Conservation (phyloP, 306 rosid genomes). For the Amphicarpaea edgeworthii region DNA sequence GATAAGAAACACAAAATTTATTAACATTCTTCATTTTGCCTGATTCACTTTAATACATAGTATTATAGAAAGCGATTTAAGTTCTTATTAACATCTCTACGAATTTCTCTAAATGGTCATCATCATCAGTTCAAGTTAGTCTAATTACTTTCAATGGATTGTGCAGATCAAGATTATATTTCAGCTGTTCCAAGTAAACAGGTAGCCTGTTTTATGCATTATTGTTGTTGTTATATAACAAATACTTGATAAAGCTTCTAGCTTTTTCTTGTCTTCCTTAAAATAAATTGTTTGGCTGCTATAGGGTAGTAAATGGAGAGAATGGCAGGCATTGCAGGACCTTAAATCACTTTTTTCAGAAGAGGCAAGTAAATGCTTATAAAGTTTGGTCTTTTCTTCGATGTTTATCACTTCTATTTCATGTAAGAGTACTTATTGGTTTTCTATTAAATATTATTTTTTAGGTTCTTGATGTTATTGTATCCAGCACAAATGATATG, state of each 20-base stretch:
- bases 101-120: slow-evolving; percentile 14
- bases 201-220: slow-evolving; percentile 54
- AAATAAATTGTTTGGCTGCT: slow-evolving; percentile 35
- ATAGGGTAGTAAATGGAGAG: slow-evolving; percentile 77
- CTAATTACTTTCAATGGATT: slow-evolving; percentile 42
- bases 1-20: neutral
- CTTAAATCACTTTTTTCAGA: slow-evolving; percentile 75
- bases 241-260: slow-evolving; percentile 19
- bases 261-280: slow-evolving; percentile 24
- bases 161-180: slow-evolving; percentile 73
- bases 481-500: slow-evolving; percentile 75
- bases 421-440: slow-evolving; percentile 25
- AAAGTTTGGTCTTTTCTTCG: slow-evolving; percentile 19
- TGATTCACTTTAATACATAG: neutral
- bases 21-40: slow-evolving; percentile 9
- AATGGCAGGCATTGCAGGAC: slow-evolving; percentile 68
- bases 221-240: slow-evolving; percentile 33
- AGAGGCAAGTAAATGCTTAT: slow-evolving; percentile 69
- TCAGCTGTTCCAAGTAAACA: slow-evolving; percentile 55
- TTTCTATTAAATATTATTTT: slow-evolving; percentile 48
- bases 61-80: neutral
- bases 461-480: slow-evolving; percentile 86
- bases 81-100: slow-evolving; percentile 4
- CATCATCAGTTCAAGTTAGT: slow-evolving; percentile 22
- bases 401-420: slow-evolving; percentile 37